Conservation (phyloP, 2,329 filamentous ascomycete species). For the Chaetomiaceae sp. region DNA sequence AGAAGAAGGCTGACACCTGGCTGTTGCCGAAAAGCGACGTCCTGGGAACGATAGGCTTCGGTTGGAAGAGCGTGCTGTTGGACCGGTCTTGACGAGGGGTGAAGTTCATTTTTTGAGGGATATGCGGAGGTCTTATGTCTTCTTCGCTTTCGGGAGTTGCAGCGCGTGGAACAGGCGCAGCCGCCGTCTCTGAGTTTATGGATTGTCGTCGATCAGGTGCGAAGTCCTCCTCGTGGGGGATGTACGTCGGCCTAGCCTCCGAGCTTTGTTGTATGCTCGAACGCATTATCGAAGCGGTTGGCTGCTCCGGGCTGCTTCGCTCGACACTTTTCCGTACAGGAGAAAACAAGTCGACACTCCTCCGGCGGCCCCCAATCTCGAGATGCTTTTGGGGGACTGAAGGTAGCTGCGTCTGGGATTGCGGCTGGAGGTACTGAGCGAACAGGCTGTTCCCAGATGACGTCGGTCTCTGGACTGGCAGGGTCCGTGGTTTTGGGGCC, state of each 20-base stretch:
- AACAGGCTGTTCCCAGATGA: slow-evolving; percentile 11
- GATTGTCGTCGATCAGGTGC: slow-evolving; percentile 38
- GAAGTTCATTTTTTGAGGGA: slow-evolving; percentile 47
- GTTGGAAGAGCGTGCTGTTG: slow-evolving; percentile 36
- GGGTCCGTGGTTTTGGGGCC: not conserved
- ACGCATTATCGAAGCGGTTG: slow-evolving; percentile 14
- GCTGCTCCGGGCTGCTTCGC: not conserved
- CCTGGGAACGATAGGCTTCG: slow-evolving; percentile 8
- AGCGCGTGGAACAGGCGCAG: not conserved
- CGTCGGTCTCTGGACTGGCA: not conserved
- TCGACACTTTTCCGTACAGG: slow-evolving; percentile 24
- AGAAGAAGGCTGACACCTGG: slow-evolving; percentile 17
- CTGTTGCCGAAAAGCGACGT: slow-evolving; percentile 19
- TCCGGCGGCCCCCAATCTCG: slow-evolving; percentile 7
- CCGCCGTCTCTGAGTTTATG: not conserved
- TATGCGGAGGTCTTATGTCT: slow-evolving; percentile 29
- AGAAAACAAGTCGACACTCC: slow-evolving; percentile 27
- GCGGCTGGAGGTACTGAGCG: slow-evolving; percentile 3
- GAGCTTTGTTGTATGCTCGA: slow-evolving; percentile 33
- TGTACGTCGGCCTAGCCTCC: slow-evolving; percentile 29
- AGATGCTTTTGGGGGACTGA: slow-evolving; percentile 12
- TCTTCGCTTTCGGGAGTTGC: not conserved
- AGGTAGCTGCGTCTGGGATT: not conserved
- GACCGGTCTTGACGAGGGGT: slow-evolving; percentile 39
- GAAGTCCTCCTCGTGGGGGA: slow-evolving; percentile 45